Base-by-base conservation (phyloP, 176 grass and related monocot genomes). In the Cenchrus americanus region DNA sequence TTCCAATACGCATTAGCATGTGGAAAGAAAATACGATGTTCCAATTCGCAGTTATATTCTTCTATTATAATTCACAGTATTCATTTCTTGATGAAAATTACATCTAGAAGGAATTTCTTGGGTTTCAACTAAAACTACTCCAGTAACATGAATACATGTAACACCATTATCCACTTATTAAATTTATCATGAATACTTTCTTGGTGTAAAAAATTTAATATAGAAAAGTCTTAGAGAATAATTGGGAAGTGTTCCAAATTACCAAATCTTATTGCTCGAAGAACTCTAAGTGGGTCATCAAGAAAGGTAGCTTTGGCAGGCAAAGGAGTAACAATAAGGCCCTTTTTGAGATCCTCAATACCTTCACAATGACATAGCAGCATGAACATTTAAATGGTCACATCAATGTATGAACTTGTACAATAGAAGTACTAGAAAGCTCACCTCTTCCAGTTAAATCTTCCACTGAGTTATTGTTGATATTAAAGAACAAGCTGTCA, bases 201-300 rank as follows among this genome's bases (percentile, higher is more conserved):
- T 19, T 19, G 22, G 34, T 44, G 62, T 84, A 34, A 53, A 17
- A 66, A 69, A 55, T 60, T 69, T 41, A 32, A 51, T 43, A 60
- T 5, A 85, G 1, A 62, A 76, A 71, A 86, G 49, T 42, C 42
- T 70, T 76, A 62, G 32, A 89, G 57, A 71, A 46, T 23, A 82
- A 82, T 46, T 54, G 48, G 14, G 46, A 53, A n/a, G 44, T 78
- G 62, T 43, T 69, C 66, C 6, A 32, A 84, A 14, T 32, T 86
- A 98, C 96, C 96, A 86, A 98, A 98, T 75, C 96, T 91, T 83
- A 98, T 98, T 73, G 96, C 96, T 78, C 96, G 91, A 90, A 98
- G 96, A 85, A 98, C 96, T 83, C 96, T 85, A 77, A 98, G 96
- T 17, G 96, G 96, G 75, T 98, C 96, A 83, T 98, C 96, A 83